These are phyloP conservation scores for Boletus sp. DNA, from an alignment of 1,284 basidiomycete genomes.

Conservation along the genomic window DNA sequence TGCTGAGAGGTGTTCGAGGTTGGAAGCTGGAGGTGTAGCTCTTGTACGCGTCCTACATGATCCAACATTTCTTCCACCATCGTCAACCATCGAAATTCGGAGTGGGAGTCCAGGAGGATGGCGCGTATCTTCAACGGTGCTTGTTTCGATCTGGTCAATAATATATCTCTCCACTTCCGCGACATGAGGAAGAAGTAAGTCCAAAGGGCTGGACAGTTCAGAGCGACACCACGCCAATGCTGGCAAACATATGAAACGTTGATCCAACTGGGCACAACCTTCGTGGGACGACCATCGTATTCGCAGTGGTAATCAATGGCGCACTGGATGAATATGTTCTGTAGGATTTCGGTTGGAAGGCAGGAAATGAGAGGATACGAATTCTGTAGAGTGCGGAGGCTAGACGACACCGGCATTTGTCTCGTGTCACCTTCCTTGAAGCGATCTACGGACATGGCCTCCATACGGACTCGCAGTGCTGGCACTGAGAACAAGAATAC, in stretches of 20 bases:
- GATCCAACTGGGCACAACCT: constrained; percentile 16
- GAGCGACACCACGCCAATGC: constrained; percentile 25
- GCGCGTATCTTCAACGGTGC: constrained; percentile 30
- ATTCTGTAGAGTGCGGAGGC: no score
- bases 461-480: neutral
- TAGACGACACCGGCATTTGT: neutral
- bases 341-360: neutral
- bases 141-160: constrained; percentile 40
- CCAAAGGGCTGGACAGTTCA: constrained; percentile 13
- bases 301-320: neutral
- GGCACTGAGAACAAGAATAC: no score
- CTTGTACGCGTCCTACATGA: constrained; percentile 25
- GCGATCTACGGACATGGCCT: neutral
- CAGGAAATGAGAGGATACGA: neutral
- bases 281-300: neutral
- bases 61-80: constrained; percentile 19
- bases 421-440: neutral
- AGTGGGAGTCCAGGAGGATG: no score
- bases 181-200: constrained; percentile 21
- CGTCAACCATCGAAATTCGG: neutral
- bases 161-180: constrained; percentile 33
- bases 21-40: constrained; percentile 3
- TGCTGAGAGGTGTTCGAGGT: neutral
- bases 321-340: neutral
- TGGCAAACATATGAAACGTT: constrained; percentile 34